phyloP scores from a whole-genome alignment of 306 rosid genomes.

The Amphicarpaea edgeworthii region DNA sequence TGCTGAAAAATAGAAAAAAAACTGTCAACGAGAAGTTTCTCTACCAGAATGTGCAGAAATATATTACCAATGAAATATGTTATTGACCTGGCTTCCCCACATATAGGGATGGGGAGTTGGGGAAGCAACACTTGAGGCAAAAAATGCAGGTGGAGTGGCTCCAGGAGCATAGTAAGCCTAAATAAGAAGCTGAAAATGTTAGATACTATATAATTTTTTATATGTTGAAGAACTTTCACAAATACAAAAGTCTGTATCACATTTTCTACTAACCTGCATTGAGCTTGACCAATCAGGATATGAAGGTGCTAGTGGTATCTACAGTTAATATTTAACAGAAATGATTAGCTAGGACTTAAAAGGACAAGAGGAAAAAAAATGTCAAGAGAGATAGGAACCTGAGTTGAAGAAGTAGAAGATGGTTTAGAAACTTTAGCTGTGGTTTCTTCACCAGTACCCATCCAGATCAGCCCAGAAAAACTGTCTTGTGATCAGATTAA shows the following conservation, averaged over 20 bases:
- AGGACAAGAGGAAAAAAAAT: not conserved
- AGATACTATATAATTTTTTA: constrained; percentile 44
- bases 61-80: constrained; percentile 26
- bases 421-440: constrained; percentile 82
- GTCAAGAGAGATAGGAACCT: constrained; percentile 51
- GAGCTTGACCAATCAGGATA: constrained; percentile 96
- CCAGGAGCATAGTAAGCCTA: constrained; percentile 96
- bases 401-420: constrained; percentile 52
- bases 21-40: constrained; percentile 26
- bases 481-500: constrained; percentile 32
- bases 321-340: constrained; percentile 50
- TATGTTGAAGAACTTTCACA: constrained; percentile 22
- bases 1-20: constrained; percentile 62
- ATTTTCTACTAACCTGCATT: constrained; percentile 70
- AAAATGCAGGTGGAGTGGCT: constrained; percentile 87
- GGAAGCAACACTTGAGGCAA: constrained; percentile 84
- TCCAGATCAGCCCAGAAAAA: constrained; percentile 42
- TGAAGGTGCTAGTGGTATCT: constrained; percentile 67
- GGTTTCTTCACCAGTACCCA: constrained; percentile 95
- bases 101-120: constrained; percentile 91
- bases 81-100: constrained; percentile 94
- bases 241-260: constrained; percentile 16
- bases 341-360: not conserved
- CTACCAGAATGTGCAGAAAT: not conserved
- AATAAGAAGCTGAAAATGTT: constrained; percentile 51